Evolutionary conservation across 352 stramenopile species (phyloP).

Genomic region (Saprolegnia parasitica): DNA sequence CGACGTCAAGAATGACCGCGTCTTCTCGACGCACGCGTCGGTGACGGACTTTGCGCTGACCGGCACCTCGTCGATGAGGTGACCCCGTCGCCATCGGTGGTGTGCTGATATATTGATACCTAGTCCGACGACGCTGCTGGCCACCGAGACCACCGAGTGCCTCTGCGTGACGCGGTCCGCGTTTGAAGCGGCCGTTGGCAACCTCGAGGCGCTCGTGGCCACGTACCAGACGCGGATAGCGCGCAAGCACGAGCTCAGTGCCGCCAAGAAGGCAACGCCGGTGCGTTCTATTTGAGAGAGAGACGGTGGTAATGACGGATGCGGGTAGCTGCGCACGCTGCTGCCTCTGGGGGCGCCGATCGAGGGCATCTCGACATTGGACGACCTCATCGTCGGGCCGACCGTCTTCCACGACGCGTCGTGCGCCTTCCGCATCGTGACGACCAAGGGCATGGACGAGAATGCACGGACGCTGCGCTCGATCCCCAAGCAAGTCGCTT

Average conservation of each 20-base stretch:
- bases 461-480: constrained; percentile 66
- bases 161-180: constrained; percentile 80
- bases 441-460: constrained; percentile 40
- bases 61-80: neutral
- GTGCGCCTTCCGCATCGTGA: constrained; percentile 67
- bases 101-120: neutral
- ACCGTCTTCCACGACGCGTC: constrained; percentile 69
- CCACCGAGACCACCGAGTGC: constrained; percentile 69
- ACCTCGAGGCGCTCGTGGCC: constrained; percentile 69
- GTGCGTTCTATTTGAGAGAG: constrained; percentile 31
- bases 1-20: constrained; percentile 48
- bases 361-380: constrained; percentile 45
- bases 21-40: constrained; percentile 67
- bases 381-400: constrained; percentile 65
- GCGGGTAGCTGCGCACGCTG: constrained; percentile 42
- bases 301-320: neutral
- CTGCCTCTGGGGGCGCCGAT: constrained; percentile 46
- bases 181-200: constrained; percentile 67
- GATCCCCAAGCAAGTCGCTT: constrained; percentile 75
- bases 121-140: constrained; percentile 67
- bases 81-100: neutral
- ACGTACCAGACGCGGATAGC: constrained; percentile 75
- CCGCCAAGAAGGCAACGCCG: constrained; percentile 49
- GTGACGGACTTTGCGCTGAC: constrained; percentile 39
- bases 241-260: constrained; percentile 60